Percentiles rank a stretch among this genome's conserved stretches.
These are phyloP conservation scores for Elsinoe australis DNA, from an alignment of 2,329 filamentous ascomycete species.

Conservation along the genomic window DNA sequence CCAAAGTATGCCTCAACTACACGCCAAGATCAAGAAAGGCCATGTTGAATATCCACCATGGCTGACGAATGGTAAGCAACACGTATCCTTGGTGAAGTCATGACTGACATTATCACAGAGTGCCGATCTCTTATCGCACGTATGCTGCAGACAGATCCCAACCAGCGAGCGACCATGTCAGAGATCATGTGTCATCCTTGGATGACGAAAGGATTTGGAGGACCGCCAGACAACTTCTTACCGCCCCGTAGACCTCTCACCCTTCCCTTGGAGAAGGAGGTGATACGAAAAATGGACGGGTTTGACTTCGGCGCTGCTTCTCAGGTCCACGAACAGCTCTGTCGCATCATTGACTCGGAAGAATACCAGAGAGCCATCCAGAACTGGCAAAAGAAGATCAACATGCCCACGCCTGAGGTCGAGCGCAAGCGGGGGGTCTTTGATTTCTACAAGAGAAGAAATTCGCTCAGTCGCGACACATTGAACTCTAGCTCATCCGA, in stretches of 20 bases:
- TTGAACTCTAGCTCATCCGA: conserved; percentile 77
- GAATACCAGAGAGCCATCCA: conserved; percentile 86
- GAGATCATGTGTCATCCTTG: conserved; percentile 95
- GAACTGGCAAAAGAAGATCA: conserved; percentile 60
- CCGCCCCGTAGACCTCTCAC: conserved; percentile 77
- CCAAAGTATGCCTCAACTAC: conserved; percentile 95
- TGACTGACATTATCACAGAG: conserved; percentile 49
- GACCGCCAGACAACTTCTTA: conserved; percentile 81
- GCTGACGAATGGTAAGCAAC: conserved; percentile 69
- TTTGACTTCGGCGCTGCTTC: conserved; percentile 93
- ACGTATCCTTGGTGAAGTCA: not conserved
- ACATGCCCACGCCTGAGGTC: conserved; percentile 48
- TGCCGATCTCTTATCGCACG: conserved; percentile 86
- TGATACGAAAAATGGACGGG: conserved; percentile 90
- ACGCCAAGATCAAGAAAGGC: conserved; percentile 98
- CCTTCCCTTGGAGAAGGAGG: conserved; percentile 70
- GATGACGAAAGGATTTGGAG: conserved; percentile 87
- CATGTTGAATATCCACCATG: conserved; percentile 92
- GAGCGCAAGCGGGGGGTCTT: conserved; percentile 91
- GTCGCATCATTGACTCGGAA: conserved; percentile 80
- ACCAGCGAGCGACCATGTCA: conserved; percentile 72
- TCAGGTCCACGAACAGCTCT: conserved; percentile 71
- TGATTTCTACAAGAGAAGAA: conserved; percentile 93
- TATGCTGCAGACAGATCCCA: conserved; percentile 93
- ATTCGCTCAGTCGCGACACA: conserved; percentile 84